Percentiles rank a stretch among this genome's conserved stretches.
phyloP scores from a whole-genome alignment of 176 grass and related monocot genomes.

The Triticum turgidum region DNA sequence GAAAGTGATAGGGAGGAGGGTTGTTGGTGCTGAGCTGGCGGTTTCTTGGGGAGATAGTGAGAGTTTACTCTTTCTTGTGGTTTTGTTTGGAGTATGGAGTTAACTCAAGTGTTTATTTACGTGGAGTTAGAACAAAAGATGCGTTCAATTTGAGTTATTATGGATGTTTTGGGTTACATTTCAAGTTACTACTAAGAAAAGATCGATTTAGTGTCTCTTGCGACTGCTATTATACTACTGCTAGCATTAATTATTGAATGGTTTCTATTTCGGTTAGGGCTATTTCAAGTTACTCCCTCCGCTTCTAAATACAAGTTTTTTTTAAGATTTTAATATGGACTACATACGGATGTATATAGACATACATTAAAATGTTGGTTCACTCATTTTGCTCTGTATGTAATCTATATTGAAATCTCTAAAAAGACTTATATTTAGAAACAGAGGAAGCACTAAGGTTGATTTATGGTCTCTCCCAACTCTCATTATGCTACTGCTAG shows the following conservation, averaged over 20 bases:
- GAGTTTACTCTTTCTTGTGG: neutral
- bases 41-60: neutral
- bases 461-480: neutral
- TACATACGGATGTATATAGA: too few species aligned
- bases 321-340: too few species aligned
- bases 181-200: neutral
- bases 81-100: neutral
- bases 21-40: conserved; percentile 22
- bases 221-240: neutral
- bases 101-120: neutral
- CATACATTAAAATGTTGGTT: too few species aligned
- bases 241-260: too few species aligned
- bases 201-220: neutral
- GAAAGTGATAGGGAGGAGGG: conserved; percentile 2
- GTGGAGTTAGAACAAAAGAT: neutral
- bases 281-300: neutral
- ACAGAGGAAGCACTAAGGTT: neutral
- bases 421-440: too few species aligned
- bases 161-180: neutral
- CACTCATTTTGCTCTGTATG: too few species aligned
- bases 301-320: too few species aligned
- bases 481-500: neutral
- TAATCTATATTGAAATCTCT: too few species aligned
- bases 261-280: too few species aligned
- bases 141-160: neutral